Evolutionary conservation across 129 eudicot species (phyloP).

Genomic region (Chrysanthemum makinoi): DNA sequence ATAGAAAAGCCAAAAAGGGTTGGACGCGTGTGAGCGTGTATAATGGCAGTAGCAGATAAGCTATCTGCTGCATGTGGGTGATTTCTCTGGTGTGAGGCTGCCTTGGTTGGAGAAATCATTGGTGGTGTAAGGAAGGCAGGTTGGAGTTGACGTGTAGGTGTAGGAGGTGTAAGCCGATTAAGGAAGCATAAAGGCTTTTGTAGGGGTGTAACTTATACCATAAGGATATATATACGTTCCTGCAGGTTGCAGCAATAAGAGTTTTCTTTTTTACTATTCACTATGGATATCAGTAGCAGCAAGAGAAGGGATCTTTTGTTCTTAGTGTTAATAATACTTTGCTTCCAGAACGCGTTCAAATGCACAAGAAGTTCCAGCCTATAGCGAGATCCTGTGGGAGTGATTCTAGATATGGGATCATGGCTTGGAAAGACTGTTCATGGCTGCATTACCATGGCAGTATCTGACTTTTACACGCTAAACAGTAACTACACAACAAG

Average conservation of each 20-base stretch:
- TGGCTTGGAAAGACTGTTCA: slow-evolving; percentile 20
- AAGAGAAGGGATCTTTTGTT: not conserved
- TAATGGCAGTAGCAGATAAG: no score
- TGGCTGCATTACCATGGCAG: slow-evolving; percentile 29
- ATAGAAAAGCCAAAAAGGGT: no score
- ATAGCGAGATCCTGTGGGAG: slow-evolving; percentile 29
- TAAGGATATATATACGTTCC: not conserved
- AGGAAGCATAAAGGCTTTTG: no score
- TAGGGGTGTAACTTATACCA: not conserved
- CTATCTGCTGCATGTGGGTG: no score
- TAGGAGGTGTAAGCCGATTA: no score
- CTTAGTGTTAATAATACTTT: slow-evolving; percentile 11
- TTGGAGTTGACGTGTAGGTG: no score
- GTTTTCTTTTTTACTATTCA: not conserved
- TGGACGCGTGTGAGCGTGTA: no score
- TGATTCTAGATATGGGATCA: slow-evolving; percentile 33
- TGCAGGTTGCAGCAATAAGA: not conserved
- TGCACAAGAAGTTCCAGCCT: slow-evolving; percentile 1
- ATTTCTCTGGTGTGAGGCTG: no score
- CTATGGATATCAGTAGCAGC: not conserved
- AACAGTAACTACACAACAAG: slow-evolving; percentile 31
- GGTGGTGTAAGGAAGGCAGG: no score
- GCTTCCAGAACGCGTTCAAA: not conserved
- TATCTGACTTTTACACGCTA: slow-evolving; percentile 31
- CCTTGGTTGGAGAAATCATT: no score